phyloP scores from a whole-genome alignment of 2,329 filamentous ascomycete species.

The Dichotomopilus funicola region DNA sequence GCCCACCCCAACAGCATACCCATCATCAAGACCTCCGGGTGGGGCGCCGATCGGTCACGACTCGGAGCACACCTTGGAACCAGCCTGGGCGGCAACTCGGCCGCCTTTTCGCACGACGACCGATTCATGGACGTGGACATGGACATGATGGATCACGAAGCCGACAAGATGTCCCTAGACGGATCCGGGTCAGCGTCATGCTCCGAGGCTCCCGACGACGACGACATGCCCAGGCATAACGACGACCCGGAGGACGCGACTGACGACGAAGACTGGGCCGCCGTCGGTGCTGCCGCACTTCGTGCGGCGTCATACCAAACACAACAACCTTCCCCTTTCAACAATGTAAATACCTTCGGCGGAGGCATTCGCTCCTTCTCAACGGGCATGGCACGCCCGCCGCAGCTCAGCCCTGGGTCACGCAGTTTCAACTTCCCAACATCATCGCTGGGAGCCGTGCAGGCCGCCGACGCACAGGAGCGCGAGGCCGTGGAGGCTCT shows the following conservation, averaged over 20 bases:
- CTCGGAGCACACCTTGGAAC: conserved; percentile 47
- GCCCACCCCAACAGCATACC: conserved; percentile 48
- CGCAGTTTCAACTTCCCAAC: conserved; percentile 45
- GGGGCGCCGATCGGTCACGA: conserved; percentile 42
- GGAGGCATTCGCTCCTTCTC: conserved; percentile 44
- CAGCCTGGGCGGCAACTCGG: conserved; percentile 60
- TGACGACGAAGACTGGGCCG: conserved; percentile 93
- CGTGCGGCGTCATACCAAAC: conserved; percentile 59
- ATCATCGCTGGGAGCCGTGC: conserved; percentile 38
- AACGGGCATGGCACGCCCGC: conserved; percentile 48
- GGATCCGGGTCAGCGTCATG: conserved; percentile 65
- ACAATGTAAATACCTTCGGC: conserved; percentile 44
- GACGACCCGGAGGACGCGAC: conserved; percentile 81
- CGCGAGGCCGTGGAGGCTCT: conserved; percentile 76
- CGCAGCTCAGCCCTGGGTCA: conserved; percentile 35
- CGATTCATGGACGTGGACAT: conserved; percentile 53
- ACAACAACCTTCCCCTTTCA: conserved; percentile 40
- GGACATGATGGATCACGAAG: conserved; percentile 73
- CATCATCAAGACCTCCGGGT: conserved; percentile 42
- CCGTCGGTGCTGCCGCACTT: conserved; percentile 78
- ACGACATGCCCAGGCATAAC: conserved; percentile 58
- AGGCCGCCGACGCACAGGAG: conserved; percentile 61
- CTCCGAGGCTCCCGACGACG: conserved; percentile 65
- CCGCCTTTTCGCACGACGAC: conserved; percentile 68
- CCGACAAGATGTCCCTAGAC: conserved; percentile 89